Evolutionary conservation across 2,329 filamentous ascomycete genomes (phyloP).

Genomic region (Chaetomiaceae sp.): DNA sequence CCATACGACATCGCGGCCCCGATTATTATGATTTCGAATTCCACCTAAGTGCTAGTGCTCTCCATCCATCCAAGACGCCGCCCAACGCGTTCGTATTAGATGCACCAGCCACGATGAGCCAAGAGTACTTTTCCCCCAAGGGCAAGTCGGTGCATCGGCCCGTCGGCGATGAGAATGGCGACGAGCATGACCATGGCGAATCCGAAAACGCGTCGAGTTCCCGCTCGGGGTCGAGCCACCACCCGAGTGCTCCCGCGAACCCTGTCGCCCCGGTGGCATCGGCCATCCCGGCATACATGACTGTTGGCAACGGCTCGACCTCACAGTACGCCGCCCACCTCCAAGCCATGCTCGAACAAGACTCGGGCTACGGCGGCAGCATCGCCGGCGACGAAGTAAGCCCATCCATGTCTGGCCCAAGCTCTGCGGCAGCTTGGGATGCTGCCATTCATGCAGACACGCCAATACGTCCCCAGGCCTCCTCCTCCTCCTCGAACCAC

Average conservation of each 20-base stretch:
- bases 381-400: slow-evolving; percentile 55
- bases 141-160: slow-evolving; percentile 42
- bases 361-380: slow-evolving; percentile 90
- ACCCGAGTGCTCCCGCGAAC: slow-evolving; percentile 8
- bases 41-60: background rate
- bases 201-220: slow-evolving; percentile 17
- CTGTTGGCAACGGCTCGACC: slow-evolving; percentile 74
- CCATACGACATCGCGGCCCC: background rate
- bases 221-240: no score
- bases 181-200: slow-evolving; percentile 26
- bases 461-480: slow-evolving; percentile 38
- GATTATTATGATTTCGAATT: slow-evolving; percentile 14
- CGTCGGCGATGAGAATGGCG: slow-evolving; percentile 27
- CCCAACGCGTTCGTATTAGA: slow-evolving; percentile 5
- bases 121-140: slow-evolving; percentile 53
- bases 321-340: slow-evolving; percentile 78
- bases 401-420: slow-evolving; percentile 32
- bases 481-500: slow-evolving; percentile 22
- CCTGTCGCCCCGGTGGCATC: slow-evolving; percentile 15
- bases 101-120: slow-evolving; percentile 45
- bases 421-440: slow-evolving; percentile 39
- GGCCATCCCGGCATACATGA: slow-evolving; percentile 60
- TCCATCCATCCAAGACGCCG: background rate
- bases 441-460: slow-evolving; percentile 43
- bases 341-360: slow-evolving; percentile 74